Evolutionary conservation across 306 rosid species (phyloP).

Genomic region (Rosa rugosa): DNA sequence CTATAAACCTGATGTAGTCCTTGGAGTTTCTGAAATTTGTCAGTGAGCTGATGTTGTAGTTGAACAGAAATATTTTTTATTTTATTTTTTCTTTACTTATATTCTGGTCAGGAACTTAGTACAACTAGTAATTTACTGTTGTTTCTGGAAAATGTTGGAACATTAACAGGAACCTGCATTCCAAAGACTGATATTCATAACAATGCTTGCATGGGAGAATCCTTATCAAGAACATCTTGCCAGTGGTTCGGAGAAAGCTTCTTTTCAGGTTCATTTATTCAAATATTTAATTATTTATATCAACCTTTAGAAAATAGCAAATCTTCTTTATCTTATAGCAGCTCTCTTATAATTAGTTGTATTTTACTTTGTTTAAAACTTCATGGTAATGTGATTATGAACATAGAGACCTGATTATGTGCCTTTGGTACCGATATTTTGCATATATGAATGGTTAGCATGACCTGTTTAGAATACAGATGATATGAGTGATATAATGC

Average conservation of each 20-base stretch:
- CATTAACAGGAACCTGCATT: constrained; percentile 82
- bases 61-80: not conserved
- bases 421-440: not conserved
- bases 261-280: constrained; percentile 60
- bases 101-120: not conserved
- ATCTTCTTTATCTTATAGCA: not conserved
- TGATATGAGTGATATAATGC: not conserved
- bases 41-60: not conserved
- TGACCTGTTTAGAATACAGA: not conserved
- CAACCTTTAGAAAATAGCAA: not conserved
- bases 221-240: constrained; percentile 60
- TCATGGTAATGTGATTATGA: not conserved
- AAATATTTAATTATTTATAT: not conserved
- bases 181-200: constrained; percentile 81
- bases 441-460: not conserved
- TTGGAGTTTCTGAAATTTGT: not conserved
- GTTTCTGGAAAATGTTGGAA: constrained; percentile 26
- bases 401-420: not conserved
- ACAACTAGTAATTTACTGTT: not conserved
- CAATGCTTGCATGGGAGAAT: constrained; percentile 96
- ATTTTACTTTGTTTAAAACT: not conserved
- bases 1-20: not conserved
- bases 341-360: not conserved
- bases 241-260: constrained; percentile 57
- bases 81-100: not conserved